phyloP scores from a whole-genome alignment of 257 asterid species.

The Plantago elongata region DNA sequence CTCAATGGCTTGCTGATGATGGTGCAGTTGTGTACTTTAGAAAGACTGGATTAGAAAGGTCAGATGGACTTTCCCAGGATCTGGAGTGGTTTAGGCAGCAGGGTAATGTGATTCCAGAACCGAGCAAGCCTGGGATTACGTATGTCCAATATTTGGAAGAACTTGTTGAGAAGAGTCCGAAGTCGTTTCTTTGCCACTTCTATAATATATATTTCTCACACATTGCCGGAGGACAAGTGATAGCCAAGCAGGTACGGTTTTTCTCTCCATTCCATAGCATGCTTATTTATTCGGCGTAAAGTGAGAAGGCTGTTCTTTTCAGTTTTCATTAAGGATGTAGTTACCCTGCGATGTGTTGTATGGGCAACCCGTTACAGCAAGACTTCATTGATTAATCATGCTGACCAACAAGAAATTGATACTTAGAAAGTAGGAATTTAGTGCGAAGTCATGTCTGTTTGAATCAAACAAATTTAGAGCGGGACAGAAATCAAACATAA shows the following conservation, averaged over 20 bases:
- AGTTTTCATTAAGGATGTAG: not conserved
- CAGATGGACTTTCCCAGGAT: conserved; percentile 52
- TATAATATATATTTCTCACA: conserved; percentile 92
- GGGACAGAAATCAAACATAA: too few species aligned
- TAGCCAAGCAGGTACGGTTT: conserved; percentile 61
- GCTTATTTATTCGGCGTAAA: not conserved
- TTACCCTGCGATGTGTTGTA: too few species aligned
- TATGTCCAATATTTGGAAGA: conserved; percentile 66
- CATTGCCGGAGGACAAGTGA: conserved; percentile 85
- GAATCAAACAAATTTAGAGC: too few species aligned
- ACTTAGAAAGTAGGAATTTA: not conserved
- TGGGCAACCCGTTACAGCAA: too few species aligned
- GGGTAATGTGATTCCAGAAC: conserved; percentile 63
- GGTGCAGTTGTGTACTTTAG: conserved; percentile 83
- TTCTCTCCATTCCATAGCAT: not conserved
- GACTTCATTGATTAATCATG: too few species aligned
- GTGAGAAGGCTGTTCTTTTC: not conserved
- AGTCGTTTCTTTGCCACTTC: conserved; percentile 70
- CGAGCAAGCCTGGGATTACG: conserved; percentile 64
- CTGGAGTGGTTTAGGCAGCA: conserved; percentile 59
- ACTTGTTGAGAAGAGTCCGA: conserved; percentile 71
- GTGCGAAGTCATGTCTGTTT: too few species aligned
- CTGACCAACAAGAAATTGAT: too few species aligned
- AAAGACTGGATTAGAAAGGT: conserved; percentile 82
- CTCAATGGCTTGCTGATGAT: conserved; percentile 10